Base-by-base conservation (phyloP, 805 yeast species). In the Kurtzmaniella cleridarum region DNA sequence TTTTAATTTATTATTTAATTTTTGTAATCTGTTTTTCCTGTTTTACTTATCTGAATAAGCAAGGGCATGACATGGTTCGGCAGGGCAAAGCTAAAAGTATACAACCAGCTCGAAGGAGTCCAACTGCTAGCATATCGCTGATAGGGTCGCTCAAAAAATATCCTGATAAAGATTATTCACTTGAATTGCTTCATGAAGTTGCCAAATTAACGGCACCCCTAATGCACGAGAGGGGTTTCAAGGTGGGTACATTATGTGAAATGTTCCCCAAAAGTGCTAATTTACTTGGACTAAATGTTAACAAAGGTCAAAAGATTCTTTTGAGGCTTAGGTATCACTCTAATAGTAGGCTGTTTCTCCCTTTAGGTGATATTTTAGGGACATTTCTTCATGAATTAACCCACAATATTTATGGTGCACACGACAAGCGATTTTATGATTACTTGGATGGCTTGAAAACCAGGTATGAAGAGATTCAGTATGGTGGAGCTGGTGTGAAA, bases 321-420 rank as follows among this genome's bases (percentile, higher is more conserved):
- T 53, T 91, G 9, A 58, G 97, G 41, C 63, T 91, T 27, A 66
- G 98, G 41, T 72, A 74, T 24, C 76, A 79, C 5, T 57, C 63
- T 15, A 75, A 83, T 40, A 60, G 59, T n/a, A 40, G 58, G 11
- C 59, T 55, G 58, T 89, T 90, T 55, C 55, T 79, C 14, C 81
- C 89, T 1, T 62, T 81, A 59, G 71, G 78, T 3, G 79, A 79
- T 36, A 61, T 90, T 2, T 54, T 90, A 18, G 95, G 89, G 1
- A 88, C 96, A 0, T 75, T 89, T 79, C 64, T 91, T 4, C 98
- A 91, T 59, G 98, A 91, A 56, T 66, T 91, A 31, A 76, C 87
- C 2, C 98, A 91, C 56, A 90, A 88, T 55, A 55, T 69, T 15
- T 65, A 66, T 51, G 96, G 96, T 0, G 84, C 95, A 0, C 98